These are phyloP conservation scores for Micractinium sp. DNA, from an alignment of 139 green algal genomes.

Conservation along the genomic window DNA sequence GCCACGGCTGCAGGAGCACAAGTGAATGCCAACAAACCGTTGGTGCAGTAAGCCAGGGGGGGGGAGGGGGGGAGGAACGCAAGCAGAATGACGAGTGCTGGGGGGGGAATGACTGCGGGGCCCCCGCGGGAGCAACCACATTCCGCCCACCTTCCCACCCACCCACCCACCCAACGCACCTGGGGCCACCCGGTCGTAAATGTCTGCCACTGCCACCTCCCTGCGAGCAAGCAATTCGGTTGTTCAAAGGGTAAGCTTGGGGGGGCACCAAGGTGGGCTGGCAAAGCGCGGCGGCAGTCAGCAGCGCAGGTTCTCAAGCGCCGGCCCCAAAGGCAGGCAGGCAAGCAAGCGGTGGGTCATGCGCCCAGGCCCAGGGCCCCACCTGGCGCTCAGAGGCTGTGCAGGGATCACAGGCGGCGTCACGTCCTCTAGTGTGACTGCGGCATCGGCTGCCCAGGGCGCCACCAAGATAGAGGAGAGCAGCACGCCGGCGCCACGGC, in stretches of 20 bases:
- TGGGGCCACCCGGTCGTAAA: constrained; percentile 65
- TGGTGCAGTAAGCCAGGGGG: no score
- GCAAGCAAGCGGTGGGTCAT: background rate
- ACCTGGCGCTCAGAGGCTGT: constrained; percentile 14
- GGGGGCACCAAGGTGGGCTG: background rate
- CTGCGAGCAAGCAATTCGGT: constrained; percentile 23
- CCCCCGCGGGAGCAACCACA: no score
- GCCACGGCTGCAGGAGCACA: constrained; percentile 48
- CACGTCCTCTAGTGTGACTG: constrained; percentile 2
- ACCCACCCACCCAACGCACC: no score
- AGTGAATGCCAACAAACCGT: no score
- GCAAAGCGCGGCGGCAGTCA: background rate
- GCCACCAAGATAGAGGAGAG: background rate
- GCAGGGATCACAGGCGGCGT: constrained; percentile 18
- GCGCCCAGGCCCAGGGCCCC: background rate
- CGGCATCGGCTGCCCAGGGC: background rate
- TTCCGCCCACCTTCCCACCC: no score
- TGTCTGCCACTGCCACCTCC: constrained; percentile 63
- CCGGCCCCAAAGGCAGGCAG: background rate
- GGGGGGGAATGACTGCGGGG: no score
- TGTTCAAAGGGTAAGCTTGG: background rate
- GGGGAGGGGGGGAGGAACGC: no score
- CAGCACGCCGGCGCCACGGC: background rate
- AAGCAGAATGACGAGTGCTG: no score
- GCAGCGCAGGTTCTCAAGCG: no score